Evolutionary conservation across 2,329 filamentous ascomycete genomes (phyloP).

Genomic region (Pyrenochaeta sp.): DNA sequence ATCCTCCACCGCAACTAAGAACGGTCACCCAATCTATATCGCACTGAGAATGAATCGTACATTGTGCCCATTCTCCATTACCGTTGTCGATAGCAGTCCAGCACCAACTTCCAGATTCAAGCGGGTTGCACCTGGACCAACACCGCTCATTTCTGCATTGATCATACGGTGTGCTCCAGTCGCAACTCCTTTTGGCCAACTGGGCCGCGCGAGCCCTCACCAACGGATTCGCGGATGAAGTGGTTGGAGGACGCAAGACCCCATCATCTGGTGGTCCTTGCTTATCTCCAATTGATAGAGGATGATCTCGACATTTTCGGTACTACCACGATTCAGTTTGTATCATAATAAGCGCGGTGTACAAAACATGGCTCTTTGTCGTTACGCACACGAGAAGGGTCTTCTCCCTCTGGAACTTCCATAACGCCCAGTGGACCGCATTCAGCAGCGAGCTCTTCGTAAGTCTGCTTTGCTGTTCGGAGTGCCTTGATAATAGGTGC

Average conservation of each 20-base stretch:
- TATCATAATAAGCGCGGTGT: not conserved
- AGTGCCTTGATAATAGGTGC: not conserved
- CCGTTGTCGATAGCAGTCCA: not conserved
- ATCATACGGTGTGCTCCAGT: not conserved
- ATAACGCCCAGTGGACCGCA: not conserved
- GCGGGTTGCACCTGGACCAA: not conserved
- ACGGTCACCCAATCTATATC: not conserved
- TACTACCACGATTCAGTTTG: not conserved
- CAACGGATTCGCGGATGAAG: not conserved
- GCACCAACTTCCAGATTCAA: not conserved
- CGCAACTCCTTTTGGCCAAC: not conserved
- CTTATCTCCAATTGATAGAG: not conserved
- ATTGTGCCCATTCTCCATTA: not conserved
- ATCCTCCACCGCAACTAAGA: not conserved
- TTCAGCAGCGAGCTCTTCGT: not conserved
- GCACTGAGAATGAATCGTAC: not conserved
- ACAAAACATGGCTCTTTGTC: not conserved
- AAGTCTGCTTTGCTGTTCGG: not conserved
- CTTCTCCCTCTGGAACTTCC: not conserved
- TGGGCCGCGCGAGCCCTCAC: not conserved
- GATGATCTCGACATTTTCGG: not conserved
- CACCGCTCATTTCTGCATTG: not conserved
- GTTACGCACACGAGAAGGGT: not conserved
- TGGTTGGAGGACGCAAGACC: not conserved
- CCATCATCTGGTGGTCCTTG: not conserved